phyloP scores from a whole-genome alignment of 164 flowering plant genomes.

The Chimonanthus praecox region DNA sequence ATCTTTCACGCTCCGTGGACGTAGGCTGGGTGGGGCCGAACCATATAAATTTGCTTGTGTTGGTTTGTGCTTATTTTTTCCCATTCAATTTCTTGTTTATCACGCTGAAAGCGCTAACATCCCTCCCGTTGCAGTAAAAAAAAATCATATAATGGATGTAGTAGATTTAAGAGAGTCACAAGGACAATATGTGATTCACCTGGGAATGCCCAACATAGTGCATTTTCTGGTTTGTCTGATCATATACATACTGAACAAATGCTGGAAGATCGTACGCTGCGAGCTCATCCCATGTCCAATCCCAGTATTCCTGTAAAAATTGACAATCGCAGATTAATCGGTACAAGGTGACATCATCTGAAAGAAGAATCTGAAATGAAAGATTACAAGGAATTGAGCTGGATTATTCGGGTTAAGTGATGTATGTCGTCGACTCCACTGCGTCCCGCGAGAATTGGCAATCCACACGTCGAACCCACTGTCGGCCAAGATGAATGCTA shows the following conservation, averaged over 20 bases:
- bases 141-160: not conserved
- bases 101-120: no score
- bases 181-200: conserved; percentile 25
- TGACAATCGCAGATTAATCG: not conserved
- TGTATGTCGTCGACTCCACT: conserved; percentile 52
- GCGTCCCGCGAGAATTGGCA: conserved; percentile 67
- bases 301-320: conserved; percentile 60
- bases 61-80: no score
- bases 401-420: conserved; percentile 41
- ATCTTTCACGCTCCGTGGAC: no score
- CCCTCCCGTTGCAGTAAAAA: not conserved
- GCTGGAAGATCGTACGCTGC: conserved; percentile 70
- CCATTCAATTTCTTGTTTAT: no score
- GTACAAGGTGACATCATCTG: not conserved
- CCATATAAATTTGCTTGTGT: no score
- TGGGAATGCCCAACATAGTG: conserved; percentile 82
- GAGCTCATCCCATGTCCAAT: conserved; percentile 94
- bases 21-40: no score
- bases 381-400: conserved; percentile 19
- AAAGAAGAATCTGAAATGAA: not conserved
- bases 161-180: not conserved
- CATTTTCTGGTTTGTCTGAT: conserved; percentile 54
- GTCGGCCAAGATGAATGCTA: conserved; percentile 69
- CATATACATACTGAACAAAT: conserved; percentile 38
- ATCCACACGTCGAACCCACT: conserved; percentile 79